phyloP scores from a whole-genome alignment of 164 flowering plant species.

The Vitis cinerea region DNA sequence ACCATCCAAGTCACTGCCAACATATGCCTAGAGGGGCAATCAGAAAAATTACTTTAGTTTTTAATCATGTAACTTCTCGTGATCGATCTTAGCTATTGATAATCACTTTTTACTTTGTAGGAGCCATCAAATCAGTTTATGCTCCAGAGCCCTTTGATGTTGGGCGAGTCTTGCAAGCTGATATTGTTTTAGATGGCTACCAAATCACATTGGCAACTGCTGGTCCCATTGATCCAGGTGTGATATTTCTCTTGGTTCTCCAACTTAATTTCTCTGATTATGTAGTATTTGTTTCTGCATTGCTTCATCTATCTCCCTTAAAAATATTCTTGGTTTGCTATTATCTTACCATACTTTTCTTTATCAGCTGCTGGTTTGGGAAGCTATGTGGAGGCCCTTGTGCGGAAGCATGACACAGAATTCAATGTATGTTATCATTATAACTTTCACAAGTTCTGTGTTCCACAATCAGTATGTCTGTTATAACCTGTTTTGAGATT shows the following conservation, averaged over 20 bases:
- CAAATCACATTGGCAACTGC: slow-evolving; percentile 48
- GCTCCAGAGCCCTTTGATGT: slow-evolving; percentile 98
- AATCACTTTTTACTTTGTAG: slow-evolving; percentile 27
- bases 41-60: no score
- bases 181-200: slow-evolving; percentile 57
- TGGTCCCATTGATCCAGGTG: slow-evolving; percentile 87
- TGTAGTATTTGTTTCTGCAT: not conserved
- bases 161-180: slow-evolving; percentile 76
- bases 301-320: not conserved
- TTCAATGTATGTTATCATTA: slow-evolving; percentile 47
- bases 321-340: not conserved
- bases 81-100: no score
- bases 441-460: no score
- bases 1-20: no score
- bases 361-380: slow-evolving; percentile 72
- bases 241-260: slow-evolving; percentile 6
- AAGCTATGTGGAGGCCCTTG: slow-evolving; percentile 68
- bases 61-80: no score
- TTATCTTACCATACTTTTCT: slow-evolving; percentile 3
- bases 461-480: not conserved
- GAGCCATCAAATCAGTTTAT: slow-evolving; percentile 86
- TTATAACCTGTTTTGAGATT: not conserved
- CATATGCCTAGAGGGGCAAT: no score
- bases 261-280: not conserved
- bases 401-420: slow-evolving; percentile 59